Evolutionary conservation across 257 asterid species (phyloP).

Genomic region (Solanum lycopersicoides): DNA sequence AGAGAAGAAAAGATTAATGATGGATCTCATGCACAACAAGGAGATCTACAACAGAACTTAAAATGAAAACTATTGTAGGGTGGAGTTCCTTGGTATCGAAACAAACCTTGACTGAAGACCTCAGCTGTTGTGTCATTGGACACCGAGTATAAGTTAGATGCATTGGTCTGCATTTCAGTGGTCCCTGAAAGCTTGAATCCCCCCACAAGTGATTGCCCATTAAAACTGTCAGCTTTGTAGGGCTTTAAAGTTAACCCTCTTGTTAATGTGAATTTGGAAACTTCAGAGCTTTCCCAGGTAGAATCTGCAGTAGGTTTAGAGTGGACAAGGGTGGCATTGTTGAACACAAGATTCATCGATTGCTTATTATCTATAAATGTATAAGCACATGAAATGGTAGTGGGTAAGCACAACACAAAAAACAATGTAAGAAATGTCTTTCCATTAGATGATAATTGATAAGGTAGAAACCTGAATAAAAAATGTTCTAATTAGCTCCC

Average conservation of each 20-base stretch:
- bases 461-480: background rate
- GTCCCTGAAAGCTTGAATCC: conserved; percentile 25
- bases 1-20: background rate
- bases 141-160: conserved; percentile 26
- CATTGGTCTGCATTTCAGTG: conserved; percentile 19
- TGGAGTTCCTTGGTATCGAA: background rate
- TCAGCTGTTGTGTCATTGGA: conserved; percentile 33
- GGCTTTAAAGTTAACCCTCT: conserved; percentile 33
- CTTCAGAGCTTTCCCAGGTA: conserved; percentile 27
- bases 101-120: conserved; percentile 47
- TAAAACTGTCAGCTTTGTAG: conserved; percentile 21
- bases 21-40: background rate
- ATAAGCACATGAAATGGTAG: background rate
- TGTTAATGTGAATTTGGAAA: conserved; percentile 59
- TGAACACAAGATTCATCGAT: conserved; percentile 42
- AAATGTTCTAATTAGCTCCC: background rate
- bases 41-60: background rate
- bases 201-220: conserved; percentile 4
- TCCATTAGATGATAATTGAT: background rate
- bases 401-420: background rate
- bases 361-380: conserved; percentile 46
- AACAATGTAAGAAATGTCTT: background rate
- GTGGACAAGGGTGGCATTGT: conserved; percentile 24
- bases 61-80: background rate
- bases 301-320: conserved; percentile 25